These are phyloP conservation scores for Crithidia sp. DNA, from an alignment of 208 protist species.

Conservation along the genomic window DNA sequence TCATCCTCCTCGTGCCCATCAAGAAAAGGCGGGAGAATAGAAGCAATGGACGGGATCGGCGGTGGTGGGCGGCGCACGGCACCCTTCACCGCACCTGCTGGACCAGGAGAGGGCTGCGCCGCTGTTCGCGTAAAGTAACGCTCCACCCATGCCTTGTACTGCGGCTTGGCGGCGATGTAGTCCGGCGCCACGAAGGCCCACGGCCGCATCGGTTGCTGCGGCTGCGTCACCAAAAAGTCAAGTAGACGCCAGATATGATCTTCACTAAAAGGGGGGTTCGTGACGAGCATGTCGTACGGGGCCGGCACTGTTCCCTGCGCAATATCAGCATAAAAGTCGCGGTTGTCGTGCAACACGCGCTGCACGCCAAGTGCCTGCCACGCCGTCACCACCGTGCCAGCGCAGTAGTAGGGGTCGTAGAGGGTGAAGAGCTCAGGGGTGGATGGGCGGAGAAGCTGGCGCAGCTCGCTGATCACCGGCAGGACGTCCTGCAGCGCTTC, in stretches of 20 bases:
- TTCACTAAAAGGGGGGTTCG: slow-evolving; percentile 83
- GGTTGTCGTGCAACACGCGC: slow-evolving; percentile 84
- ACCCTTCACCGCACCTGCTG: slow-evolving; percentile 36
- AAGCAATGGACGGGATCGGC: slow-evolving; percentile 16
- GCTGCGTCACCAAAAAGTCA: slow-evolving; percentile 43
- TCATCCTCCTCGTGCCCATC: background rate
- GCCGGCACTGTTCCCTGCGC: slow-evolving; percentile 45
- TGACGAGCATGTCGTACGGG: slow-evolving; percentile 80
- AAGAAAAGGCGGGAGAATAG: slow-evolving; percentile 46
- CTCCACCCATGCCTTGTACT: slow-evolving; percentile 49
- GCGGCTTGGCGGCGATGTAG: slow-evolving; percentile 74
- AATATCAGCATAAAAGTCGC: slow-evolving; percentile 85
- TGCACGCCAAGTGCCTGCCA: slow-evolving; percentile 62
- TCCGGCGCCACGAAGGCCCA: slow-evolving; percentile 78
- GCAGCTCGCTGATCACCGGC: slow-evolving; percentile 54
- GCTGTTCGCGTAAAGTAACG: slow-evolving; percentile 32
- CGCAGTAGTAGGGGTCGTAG: slow-evolving; percentile 92
- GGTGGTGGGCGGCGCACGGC: slow-evolving; percentile 20
- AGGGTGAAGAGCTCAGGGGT: slow-evolving; percentile 60
- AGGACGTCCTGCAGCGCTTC: slow-evolving; percentile 64
- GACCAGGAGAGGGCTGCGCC: slow-evolving; percentile 11
- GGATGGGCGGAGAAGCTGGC: slow-evolving; percentile 57
- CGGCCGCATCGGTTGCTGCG: slow-evolving; percentile 39
- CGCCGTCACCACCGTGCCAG: slow-evolving; percentile 50
- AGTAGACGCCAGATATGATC: slow-evolving; percentile 72